A percentile compares a stretch with the other conserved stretches of the same genome.
Evolutionary conservation across 2,329 filamentous ascomycete species (phyloP).

Genomic region (Botryotinia convoluta): DNA sequence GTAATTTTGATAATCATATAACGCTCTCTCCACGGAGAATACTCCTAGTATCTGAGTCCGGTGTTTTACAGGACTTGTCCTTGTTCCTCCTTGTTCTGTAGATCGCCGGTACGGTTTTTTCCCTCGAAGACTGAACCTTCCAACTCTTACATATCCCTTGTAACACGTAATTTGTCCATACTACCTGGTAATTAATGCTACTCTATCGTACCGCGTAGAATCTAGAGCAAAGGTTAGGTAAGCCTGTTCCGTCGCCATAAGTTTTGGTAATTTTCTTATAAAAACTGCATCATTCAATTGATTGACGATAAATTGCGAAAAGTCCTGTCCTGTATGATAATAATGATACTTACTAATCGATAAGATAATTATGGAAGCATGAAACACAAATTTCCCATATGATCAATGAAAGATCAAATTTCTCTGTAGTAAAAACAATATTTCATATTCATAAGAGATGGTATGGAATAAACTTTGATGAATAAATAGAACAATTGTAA

Average conservation of each 20-base stretch:
- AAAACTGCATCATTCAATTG: neutral
- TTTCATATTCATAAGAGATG: neutral
- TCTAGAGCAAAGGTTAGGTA: neutral
- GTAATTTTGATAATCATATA: slow-evolving; percentile 4
- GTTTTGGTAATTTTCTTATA: neutral
- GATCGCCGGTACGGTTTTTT: neutral
- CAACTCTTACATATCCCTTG: neutral
- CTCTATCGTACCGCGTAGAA: neutral
- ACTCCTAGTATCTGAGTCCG: neutral
- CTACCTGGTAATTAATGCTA: neutral
- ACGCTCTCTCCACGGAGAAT: slow-evolving; percentile 1
- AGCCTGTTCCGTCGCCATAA: neutral
- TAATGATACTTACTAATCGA: neutral
- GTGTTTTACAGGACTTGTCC: slow-evolving; percentile 6
- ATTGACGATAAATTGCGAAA: neutral
- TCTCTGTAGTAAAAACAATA: neutral
- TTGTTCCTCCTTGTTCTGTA: neutral
- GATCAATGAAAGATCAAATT: neutral
- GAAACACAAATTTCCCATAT: neutral
- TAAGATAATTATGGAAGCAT: neutral
- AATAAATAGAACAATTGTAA: neutral
- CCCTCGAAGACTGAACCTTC: neutral
- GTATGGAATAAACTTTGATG: neutral
- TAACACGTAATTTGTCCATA: neutral
- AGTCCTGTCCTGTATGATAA: neutral